Percentiles rank a stretch among this genome's conserved stretches.
Evolutionary conservation across 2,329 filamentous ascomycete genomes (phyloP).

Genomic region (Trichocomaceae sp.): DNA sequence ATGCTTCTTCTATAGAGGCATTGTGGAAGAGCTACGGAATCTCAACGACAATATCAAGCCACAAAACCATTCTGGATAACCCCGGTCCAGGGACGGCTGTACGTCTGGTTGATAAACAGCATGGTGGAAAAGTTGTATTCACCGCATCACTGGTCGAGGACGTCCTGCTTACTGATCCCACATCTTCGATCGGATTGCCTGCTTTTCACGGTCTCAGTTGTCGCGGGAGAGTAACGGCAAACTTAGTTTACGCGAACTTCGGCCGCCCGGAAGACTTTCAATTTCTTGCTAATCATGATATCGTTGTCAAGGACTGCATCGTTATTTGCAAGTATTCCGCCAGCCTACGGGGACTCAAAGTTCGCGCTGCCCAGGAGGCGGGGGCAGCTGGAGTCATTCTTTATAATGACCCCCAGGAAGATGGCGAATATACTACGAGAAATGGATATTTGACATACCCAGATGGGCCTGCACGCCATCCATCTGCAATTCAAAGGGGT

Average conservation of each 20-base stretch:
- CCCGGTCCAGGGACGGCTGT: neutral
- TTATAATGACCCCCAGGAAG: neutral
- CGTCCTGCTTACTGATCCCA: neutral
- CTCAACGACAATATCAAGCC: neutral
- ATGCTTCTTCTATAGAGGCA: neutral
- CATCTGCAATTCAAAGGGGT: neutral
- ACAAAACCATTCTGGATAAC: neutral
- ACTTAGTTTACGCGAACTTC: neutral
- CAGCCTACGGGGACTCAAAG: neutral
- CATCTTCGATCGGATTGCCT: neutral
- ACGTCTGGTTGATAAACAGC: neutral
- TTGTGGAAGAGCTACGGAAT: neutral
- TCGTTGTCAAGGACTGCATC: neutral
- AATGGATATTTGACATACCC: neutral
- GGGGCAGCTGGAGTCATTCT: neutral
- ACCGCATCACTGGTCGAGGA: neutral
- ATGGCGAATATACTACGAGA: neutral
- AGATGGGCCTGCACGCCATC: neutral
- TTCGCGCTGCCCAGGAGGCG: neutral
- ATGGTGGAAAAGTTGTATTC: neutral
- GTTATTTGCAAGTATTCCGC: neutral
- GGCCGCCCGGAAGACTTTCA: neutral
- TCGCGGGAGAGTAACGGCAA: neutral
- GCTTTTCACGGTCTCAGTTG: neutral
- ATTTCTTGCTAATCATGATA: neutral